Evolutionary conservation across 495 filamentous ascomycete species (phyloP).

Genomic region (Lepraria neglecta): DNA sequence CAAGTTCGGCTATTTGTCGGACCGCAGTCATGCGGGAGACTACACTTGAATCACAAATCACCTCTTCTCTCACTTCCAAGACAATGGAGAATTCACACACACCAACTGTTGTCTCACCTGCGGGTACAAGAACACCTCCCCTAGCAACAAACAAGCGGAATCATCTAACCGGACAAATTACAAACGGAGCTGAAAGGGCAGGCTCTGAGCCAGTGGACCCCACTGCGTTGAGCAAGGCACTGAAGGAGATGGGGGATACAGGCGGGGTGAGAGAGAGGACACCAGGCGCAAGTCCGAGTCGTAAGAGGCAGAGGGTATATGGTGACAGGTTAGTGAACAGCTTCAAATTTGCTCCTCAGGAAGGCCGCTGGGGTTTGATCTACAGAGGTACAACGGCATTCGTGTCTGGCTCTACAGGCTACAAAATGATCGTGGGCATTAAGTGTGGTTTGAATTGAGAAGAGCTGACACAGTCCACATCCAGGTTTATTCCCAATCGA

Average conservation of each 20-base stretch:
- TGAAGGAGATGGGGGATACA: slow-evolving; percentile 59
- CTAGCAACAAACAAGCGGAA: slow-evolving; percentile 37
- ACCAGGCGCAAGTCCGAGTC: slow-evolving; percentile 68
- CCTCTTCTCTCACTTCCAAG: background rate
- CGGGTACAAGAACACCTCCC: slow-evolving; percentile 41
- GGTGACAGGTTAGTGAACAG: slow-evolving; percentile 59
- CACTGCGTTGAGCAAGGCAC: slow-evolving; percentile 52
- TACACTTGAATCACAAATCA: slow-evolving; percentile 2
- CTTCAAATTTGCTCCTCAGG: slow-evolving; percentile 10
- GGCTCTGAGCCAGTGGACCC: slow-evolving; percentile 56
- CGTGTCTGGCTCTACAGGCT: background rate
- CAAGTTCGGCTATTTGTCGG: background rate
- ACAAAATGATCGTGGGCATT: background rate
- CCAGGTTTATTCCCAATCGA: slow-evolving; percentile 90
- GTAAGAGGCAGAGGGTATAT: slow-evolving; percentile 82
- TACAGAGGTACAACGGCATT: no score
- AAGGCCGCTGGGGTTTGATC: background rate
- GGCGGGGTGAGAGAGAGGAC: slow-evolving; percentile 59
- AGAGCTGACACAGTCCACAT: slow-evolving; percentile 4
- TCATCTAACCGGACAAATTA: slow-evolving; percentile 27
- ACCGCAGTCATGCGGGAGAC: background rate
- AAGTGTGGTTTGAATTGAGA: slow-evolving; percentile 3
- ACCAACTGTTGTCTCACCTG: slow-evolving; percentile 31
- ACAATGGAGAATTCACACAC: slow-evolving; percentile 17
- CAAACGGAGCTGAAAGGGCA: slow-evolving; percentile 29